Evolutionary conservation across 2,329 filamentous ascomycete genomes (phyloP), one percentile per base, ranked within the genome.

Genomic region (Apiospora hydei): DNA sequence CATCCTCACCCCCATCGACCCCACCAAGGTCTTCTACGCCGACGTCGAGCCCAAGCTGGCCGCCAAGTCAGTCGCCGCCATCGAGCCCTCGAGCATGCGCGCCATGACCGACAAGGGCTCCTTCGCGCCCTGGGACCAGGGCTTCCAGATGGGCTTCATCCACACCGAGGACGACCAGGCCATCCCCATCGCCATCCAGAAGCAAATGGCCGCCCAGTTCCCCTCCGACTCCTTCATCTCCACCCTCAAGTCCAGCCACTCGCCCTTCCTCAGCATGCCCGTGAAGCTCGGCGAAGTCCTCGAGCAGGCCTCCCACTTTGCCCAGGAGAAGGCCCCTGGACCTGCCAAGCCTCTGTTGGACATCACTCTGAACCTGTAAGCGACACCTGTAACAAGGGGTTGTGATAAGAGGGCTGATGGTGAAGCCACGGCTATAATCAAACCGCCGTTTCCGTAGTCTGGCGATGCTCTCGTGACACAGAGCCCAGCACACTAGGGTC

Each of bases 131-230:
- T 73, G 72, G 70, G 68, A 72, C n/a, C 18, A 72, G 0, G 71
- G 51, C 24, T 72, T 74, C 70, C 61, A 71, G 11, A 72, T 74
- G 49, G 73, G 73, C 5, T 74, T 72, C 43, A 69, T 74, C 41
- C 73, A 73, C 61, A 70, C 72, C 3, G 72, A 73, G 44, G 34
- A 71, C 16, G 73, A 74, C 46, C 64, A 69, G 14, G 44, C 49
- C 13, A 24, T 73, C 11, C 53, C 47, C 14, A 43, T 73, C 1
- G 47, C 26, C 11, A 41, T 14, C 14, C 73, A 74, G 71, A 71
- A 71, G 34, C 24, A 34, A 8, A 70, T 73, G 61, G 64, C 47
- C 24, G 61, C 72, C n/a, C 49, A 47, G 41, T 73, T 74, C 47
- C 72, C 73, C 2, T 49, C 67, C 10, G 72, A 66, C 67, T 71